phyloP scores from a whole-genome alignment of 208 protist species.

The Endotrypanum monterogeii region DNA sequence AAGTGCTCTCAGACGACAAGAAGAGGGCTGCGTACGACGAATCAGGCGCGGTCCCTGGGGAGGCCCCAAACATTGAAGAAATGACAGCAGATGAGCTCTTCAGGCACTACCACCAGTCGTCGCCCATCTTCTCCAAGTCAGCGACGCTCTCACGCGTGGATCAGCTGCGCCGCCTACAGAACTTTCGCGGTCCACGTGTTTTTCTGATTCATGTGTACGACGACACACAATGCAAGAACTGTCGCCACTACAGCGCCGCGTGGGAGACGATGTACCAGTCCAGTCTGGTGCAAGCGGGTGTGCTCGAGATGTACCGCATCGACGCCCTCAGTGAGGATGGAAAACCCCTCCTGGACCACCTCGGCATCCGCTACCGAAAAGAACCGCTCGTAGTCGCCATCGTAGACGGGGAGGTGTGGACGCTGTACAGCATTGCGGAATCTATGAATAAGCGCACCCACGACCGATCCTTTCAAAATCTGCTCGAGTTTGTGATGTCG shows the following conservation, averaged over 20 bases:
- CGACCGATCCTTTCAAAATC: conserved; percentile 32
- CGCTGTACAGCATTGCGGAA: conserved; percentile 43
- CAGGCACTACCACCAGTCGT: conserved; percentile 66
- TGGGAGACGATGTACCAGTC: conserved; percentile 81
- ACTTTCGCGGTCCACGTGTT: conserved; percentile 67
- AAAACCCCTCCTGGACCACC: conserved; percentile 35
- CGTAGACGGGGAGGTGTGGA: conserved; percentile 72
- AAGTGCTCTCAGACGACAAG: conserved; percentile 71
- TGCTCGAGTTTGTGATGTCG: conserved; percentile 75
- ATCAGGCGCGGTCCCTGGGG: conserved; percentile 68
- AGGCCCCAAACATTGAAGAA: conserved; percentile 45
- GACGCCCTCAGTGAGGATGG: conserved; percentile 63
- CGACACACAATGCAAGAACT: conserved; percentile 54
- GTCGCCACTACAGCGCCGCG: conserved; percentile 50
- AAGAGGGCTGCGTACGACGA: conserved; percentile 74
- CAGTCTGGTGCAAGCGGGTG: conserved; percentile 49
- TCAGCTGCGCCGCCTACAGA: conserved; percentile 47
- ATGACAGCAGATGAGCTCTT: conserved; percentile 70
- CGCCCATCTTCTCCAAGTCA: conserved; percentile 82
- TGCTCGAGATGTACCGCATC: conserved; percentile 84
- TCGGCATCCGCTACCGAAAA: conserved; percentile 37
- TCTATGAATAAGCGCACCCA: conserved; percentile 39
- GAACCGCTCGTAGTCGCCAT: conserved; percentile 49
- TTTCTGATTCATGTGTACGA: conserved; percentile 82
- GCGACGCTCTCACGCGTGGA: conserved; percentile 44